Evolutionary conservation across 129 eudicot species (phyloP), one percentile per base, ranked within the genome.

Genomic region (Deinandra increscens): DNA sequence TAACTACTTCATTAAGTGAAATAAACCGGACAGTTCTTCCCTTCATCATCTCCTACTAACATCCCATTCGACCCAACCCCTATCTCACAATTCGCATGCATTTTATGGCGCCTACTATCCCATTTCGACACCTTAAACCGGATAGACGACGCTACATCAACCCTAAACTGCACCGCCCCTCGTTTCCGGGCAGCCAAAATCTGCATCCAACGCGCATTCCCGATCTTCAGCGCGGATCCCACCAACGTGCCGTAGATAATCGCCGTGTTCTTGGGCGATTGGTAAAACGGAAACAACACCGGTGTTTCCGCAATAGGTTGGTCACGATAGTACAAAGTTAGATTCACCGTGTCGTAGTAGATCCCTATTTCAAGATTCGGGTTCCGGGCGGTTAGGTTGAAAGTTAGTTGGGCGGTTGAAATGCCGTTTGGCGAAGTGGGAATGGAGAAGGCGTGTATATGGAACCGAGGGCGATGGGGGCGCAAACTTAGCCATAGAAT

Each of bases 401-500:
- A 87, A n/a, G 73, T 78, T 11, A 89, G 51, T 29, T 51, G 79
- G 19, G 91, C 90, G 60, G 81, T 84, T 14, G 77, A 80, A 13
- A 75, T 66, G 29, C 84, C 86, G 22, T 70, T 75, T 0, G 76
- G 61, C 50, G 81, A 20, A 49, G 72, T 80, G 18, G 87, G 85
- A 26, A 89, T 61, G 9, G 95, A 83, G 22, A 89, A 89, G 1
- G 85, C 85, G 1, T 81, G 74, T 50, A 86, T 68, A 68, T 81
- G 73, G 73, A 93, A 75, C 18, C 88, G 50, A 10, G 99, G 99
- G 19, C 97, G 81, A 65, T 89, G 99, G 0, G 99, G 99, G 18
- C 91, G 88, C 8, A 93, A 70, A 73, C 93, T 81, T 41, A 93
- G 85, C 88, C 91, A 93, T 33, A 93, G 36, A 39, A 93, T 85